phyloP scores from a whole-genome alignment of 2,329 filamentous ascomycete genomes.

The Penicillium fuscoglaucum region DNA sequence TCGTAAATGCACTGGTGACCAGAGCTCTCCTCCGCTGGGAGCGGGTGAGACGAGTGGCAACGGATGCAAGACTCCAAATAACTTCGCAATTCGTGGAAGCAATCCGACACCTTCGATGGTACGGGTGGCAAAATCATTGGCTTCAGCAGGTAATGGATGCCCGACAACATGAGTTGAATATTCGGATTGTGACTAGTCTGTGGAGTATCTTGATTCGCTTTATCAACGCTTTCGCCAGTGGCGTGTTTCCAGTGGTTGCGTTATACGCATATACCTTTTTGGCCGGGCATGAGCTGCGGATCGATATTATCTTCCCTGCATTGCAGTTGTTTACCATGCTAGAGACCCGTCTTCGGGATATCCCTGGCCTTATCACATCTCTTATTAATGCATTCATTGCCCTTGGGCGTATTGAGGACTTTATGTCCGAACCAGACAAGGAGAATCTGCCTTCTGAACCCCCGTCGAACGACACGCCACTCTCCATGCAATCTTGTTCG shows the following conservation, averaged over 20 bases:
- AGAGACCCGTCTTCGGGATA: conserved; percentile 69
- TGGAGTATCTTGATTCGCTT: conserved; percentile 65
- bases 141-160: conserved; percentile 67
- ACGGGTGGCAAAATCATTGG: conserved; percentile 79
- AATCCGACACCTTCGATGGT: conserved; percentile 77
- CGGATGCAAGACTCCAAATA: conserved; percentile 75
- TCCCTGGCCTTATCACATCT: conserved; percentile 73
- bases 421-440: conserved; percentile 84
- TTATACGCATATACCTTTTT: conserved; percentile 79
- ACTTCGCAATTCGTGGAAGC: conserved; percentile 85
- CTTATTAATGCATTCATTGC: conserved; percentile 82
- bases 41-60: conserved; percentile 67
- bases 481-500: conserved; percentile 60
- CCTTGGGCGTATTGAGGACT: conserved; percentile 76
- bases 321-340: conserved; percentile 77
- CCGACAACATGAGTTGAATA: conserved; percentile 65
- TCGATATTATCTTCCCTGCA: conserved; percentile 85
- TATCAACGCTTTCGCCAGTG: conserved; percentile 69
- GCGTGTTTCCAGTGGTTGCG: conserved; percentile 74
- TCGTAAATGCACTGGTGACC: conserved; percentile 68
- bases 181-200: conserved; percentile 64
- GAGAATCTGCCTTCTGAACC: conserved; percentile 57
- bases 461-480: conserved; percentile 31
- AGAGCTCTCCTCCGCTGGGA: conserved; percentile 68
- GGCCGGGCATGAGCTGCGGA: conserved; percentile 65